Conservation (phyloP, 2,329 filamentous ascomycete genomes). For the Purpureocillium lavendulum region DNA sequence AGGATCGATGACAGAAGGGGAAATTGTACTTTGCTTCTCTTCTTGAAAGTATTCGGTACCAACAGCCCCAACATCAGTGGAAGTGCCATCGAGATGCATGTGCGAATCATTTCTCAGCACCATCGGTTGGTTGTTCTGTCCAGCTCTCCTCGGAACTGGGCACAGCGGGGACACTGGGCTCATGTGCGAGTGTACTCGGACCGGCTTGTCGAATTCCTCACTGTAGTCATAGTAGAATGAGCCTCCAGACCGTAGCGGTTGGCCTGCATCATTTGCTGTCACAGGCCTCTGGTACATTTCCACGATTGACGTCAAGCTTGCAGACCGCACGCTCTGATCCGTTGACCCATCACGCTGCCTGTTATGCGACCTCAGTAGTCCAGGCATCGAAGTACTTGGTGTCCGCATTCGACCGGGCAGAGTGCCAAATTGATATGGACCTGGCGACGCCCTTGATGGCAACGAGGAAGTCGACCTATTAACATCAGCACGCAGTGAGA, state of each 20-base stretch:
- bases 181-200: conserved; percentile 8
- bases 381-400: conserved; percentile 23
- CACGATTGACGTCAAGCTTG: conserved; percentile 41
- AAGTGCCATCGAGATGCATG: conserved; percentile 1
- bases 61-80: neutral
- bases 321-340: conserved; percentile 30
- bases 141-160: conserved; percentile 20
- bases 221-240: conserved; percentile 46
- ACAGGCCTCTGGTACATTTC: conserved; percentile 34
- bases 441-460: conserved; percentile 19
- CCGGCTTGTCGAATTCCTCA: conserved; percentile 36
- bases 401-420: conserved; percentile 21
- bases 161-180: conserved; percentile 16
- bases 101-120: conserved; percentile 16
- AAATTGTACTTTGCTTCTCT: conserved; percentile 1
- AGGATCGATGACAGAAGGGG: too few relatives aligned
- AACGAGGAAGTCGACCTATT: conserved; percentile 33
- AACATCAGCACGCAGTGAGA: conserved; percentile 29
- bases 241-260: conserved; percentile 18
- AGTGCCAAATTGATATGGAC: conserved; percentile 12
- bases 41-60: neutral
- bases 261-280: conserved; percentile 16
- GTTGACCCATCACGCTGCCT: conserved; percentile 25
- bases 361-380: conserved; percentile 18
- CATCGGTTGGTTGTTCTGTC: conserved; percentile 14